Base-by-base conservation (phyloP, 371 early-diverging fungal species). In the Mortierella sp. region DNA sequence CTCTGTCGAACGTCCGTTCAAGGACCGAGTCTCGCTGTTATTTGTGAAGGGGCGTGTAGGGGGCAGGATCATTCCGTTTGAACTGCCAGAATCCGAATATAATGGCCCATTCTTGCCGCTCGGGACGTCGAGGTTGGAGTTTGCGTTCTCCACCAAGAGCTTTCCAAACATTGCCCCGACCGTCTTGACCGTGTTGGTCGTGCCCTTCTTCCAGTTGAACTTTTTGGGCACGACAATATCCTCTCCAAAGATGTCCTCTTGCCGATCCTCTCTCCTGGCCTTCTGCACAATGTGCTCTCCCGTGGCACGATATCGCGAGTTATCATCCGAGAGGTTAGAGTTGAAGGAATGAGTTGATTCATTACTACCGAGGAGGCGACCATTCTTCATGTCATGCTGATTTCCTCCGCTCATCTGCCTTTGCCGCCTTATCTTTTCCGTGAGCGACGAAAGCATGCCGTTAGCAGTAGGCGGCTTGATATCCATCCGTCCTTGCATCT, bases 161-260 rank as follows among this genome's bases (percentile, higher is more conserved):
- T 85, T 86, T 7, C 80, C 79, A 79, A 86, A 81, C 73, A 82
- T 81, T 0, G 63, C 70, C 0, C 70, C 70, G 14, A 69, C 70
- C 11, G 48, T 53, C 14, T 60, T 54, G 26, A 60, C 59, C 9
- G 65, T 64, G 43, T 61, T 72, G 23, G 60, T 69, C 15, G 69
- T 57, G 27, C 71, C 70, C 21, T 67, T 56, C 44, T 70, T 71
- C 71, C 71, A 57, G 19, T 56, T 69, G 57, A 70, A 70, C 46
- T 70, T 70, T 32, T 64, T 70, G 34, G 71, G 64, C 1, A 28
- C 27, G 1, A 24, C 56, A 43, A 43, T 37, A 14, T 55, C 69
- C 5, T 61, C 61, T 11, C 26, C 61, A 37, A 37, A 24, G 23
- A 49, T 42, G 9, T 64, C 64, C 19, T 66, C 67, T 21, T 46